Evolutionary conservation across 768 basidiomycete species (phyloP).

Genomic region (Termitomyces sp.): DNA sequence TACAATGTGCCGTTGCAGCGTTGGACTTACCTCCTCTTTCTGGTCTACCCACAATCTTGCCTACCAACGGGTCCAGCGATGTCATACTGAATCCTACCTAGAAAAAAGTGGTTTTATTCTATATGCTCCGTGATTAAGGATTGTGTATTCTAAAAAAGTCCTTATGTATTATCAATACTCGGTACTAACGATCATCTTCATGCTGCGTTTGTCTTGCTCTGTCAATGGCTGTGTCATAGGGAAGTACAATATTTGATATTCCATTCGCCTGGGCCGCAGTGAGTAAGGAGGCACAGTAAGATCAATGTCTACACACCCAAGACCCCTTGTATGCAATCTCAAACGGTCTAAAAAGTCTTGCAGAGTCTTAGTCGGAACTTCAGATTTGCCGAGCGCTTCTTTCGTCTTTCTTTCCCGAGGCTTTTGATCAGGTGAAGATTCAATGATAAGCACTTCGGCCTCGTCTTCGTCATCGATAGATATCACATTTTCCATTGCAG

Average conservation of each 20-base stretch:
- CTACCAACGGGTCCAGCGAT: conserved; percentile 31
- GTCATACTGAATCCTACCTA: conserved; percentile 42
- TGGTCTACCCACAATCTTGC: conserved; percentile 22
- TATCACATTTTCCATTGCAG: conserved; percentile 12
- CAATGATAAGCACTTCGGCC: conserved; percentile 6
- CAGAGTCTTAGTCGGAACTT: conserved; percentile 11
- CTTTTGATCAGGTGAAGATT: neutral
- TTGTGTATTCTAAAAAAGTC: neutral
- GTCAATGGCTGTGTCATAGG: conserved; percentile 65
- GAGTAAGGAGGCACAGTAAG: neutral
- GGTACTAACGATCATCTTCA: conserved; percentile 54
- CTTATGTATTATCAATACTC: conserved; percentile 22
- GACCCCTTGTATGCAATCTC: conserved; percentile 18
- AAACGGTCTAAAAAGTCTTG: conserved; percentile 11
- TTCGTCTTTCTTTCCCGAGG: neutral
- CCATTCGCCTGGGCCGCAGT: conserved; percentile 39
- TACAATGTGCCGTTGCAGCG: conserved; percentile 70
- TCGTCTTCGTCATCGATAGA: conserved; percentile 29
- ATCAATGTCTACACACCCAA: conserved; percentile 13
- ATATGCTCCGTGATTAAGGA: neutral
- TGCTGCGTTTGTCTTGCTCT: conserved; percentile 42
- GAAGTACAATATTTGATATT: conserved; percentile 85
- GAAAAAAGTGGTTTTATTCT: neutral
- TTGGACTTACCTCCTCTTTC: conserved; percentile 58
- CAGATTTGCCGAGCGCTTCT: neutral